These are phyloP conservation scores for Lathyrus aphaca DNA, from an alignment of 306 rosid genomes.

Conservation along the genomic window DNA sequence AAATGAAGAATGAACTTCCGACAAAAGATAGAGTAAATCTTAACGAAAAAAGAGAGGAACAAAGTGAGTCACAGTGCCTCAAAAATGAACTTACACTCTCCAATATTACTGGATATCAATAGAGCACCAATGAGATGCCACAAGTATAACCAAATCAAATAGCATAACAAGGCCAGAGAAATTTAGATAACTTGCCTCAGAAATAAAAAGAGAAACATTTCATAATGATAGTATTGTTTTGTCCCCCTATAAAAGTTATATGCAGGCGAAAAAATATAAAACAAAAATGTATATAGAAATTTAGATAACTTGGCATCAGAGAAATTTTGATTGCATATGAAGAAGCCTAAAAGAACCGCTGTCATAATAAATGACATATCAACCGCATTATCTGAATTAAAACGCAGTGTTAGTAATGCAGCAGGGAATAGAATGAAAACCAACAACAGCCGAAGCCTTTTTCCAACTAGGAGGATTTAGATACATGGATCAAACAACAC, in stretches of 20 bases:
- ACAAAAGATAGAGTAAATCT: not conserved
- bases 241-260: not conserved
- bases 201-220: not conserved
- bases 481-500: not conserved
- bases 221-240: not conserved
- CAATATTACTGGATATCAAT: not conserved
- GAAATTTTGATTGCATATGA: slow-evolving; percentile 11
- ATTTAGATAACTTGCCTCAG: too few relatives aligned
- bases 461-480: not conserved
- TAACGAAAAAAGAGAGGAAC: not conserved
- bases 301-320: slow-evolving; percentile 11
- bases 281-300: not conserved
- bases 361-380: slow-evolving; percentile 25
- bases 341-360: slow-evolving; percentile 14
- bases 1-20: slow-evolving; percentile 9
- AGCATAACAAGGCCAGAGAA: not conserved
- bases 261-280: not conserved
- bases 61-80: not conserved
- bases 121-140: not conserved
- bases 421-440: not conserved
- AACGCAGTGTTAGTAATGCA: slow-evolving; percentile 6
- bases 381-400: slow-evolving; percentile 27
- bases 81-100: not conserved
- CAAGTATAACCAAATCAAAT: not conserved
- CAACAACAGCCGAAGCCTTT: not conserved